Conservation (phyloP, 2,329 filamentous ascomycete species). For the Talaromyces sp. region DNA sequence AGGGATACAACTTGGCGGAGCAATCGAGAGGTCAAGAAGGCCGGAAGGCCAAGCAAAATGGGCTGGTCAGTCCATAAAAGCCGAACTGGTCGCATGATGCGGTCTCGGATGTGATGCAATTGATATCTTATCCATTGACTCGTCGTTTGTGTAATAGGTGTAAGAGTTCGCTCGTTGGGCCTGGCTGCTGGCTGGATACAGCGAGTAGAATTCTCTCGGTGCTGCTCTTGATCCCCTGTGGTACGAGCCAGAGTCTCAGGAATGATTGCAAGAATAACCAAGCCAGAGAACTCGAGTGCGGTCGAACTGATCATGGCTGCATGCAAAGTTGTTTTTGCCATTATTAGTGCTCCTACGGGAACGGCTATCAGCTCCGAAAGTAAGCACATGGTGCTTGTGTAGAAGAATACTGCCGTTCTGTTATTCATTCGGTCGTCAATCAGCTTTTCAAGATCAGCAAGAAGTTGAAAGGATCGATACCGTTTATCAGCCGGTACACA, state of each 20-base stretch:
- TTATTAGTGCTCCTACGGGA: neutral
- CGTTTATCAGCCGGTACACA: neutral
- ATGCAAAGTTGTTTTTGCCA: neutral
- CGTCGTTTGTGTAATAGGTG: neutral
- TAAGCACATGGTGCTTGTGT: slow-evolving; percentile 4
- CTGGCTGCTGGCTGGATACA: neutral
- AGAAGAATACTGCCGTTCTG: slow-evolving; percentile 1
- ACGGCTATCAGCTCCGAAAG: neutral
- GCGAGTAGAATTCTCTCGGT: neutral
- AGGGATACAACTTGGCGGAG: neutral
- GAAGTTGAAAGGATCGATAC: neutral
- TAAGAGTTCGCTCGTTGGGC: neutral
- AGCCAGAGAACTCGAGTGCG: neutral
- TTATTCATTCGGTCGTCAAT: neutral
- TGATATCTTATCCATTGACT: neutral
- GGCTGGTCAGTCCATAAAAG: neutral
- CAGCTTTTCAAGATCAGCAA: neutral
- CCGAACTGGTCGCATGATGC: neutral
- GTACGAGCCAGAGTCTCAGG: slow-evolving; percentile 1
- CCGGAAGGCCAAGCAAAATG: neutral
- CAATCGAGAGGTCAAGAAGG: neutral
- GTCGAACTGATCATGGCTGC: neutral
- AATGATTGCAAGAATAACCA: neutral
- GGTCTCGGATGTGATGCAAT: neutral
- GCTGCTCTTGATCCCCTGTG: neutral